Conservation (phyloP, 2,329 filamentous ascomycete genomes). For the Neocatenulostroma microsporum region DNA sequence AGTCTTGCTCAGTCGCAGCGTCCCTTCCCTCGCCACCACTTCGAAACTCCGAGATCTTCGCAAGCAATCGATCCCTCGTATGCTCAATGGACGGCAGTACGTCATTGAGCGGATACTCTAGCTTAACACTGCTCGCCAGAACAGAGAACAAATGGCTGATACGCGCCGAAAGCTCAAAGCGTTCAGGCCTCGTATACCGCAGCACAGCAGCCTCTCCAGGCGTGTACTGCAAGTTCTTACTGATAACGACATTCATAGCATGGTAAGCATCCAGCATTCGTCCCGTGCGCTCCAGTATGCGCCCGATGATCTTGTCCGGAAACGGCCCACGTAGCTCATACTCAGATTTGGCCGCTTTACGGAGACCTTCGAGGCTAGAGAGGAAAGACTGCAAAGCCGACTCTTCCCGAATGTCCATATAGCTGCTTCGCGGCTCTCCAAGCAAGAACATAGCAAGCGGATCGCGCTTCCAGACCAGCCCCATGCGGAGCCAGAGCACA, state of each 20-base stretch:
- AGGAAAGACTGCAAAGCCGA: conserved; percentile 74
- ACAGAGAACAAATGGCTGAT: conserved; percentile 85
- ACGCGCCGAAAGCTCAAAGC: conserved; percentile 71
- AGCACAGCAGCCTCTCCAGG: conserved; percentile 76
- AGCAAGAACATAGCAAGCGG: conserved; percentile 64
- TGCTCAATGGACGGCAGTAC: conserved; percentile 76
- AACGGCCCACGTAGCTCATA: conserved; percentile 87
- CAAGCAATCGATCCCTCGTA: conserved; percentile 72
- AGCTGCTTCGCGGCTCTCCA: conserved; percentile 40
- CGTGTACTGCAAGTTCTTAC: conserved; percentile 67
- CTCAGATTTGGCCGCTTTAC: conserved; percentile 67
- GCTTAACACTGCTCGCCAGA: conserved; percentile 83
- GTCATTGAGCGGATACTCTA: conserved; percentile 88
- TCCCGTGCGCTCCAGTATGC: conserved; percentile 70
- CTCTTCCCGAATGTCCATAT: conserved; percentile 84
- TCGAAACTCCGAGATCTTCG: conserved; percentile 80
- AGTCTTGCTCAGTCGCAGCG: conserved; percentile 65
- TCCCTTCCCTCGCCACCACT: conserved; percentile 52
- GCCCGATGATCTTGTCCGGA: conserved; percentile 61
- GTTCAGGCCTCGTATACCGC: conserved; percentile 68
- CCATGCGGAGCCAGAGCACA: conserved; percentile 89
- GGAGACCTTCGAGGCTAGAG: conserved; percentile 64
- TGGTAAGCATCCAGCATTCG: conserved; percentile 90
- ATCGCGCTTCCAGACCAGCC: conserved; percentile 90
- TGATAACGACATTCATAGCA: conserved; percentile 87